Evolutionary conservation across 352 stramenopile genomes (phyloP).

Genomic region (Phytophthora fragariaefolia): DNA sequence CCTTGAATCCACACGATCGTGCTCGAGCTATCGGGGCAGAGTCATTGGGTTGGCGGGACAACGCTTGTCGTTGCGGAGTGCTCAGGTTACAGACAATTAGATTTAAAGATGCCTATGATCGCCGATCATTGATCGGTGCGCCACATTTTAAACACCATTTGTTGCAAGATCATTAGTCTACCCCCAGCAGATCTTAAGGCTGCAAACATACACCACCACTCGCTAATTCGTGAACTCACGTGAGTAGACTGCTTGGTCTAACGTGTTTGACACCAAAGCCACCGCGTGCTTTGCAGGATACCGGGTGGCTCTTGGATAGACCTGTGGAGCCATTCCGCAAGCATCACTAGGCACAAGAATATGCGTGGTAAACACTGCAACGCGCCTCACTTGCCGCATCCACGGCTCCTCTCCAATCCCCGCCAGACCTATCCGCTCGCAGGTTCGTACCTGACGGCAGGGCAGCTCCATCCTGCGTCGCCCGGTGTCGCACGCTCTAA

Average conservation of each 20-base stretch:
- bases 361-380: constrained; percentile 2
- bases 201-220: not conserved
- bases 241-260: not conserved
- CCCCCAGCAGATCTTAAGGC: too few relatives aligned
- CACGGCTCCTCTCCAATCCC: constrained; percentile 1
- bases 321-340: not conserved
- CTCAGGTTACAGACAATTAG: too few relatives aligned
- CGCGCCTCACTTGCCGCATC: not conserved
- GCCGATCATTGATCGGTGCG: too few relatives aligned
- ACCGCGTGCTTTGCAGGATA: constrained; percentile 2
- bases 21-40: constrained; percentile 7
- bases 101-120: too few relatives aligned
- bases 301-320: constrained; percentile 5
- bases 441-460: not conserved
- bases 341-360: not conserved
- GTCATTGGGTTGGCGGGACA: not conserved
- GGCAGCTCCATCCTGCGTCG: not conserved
- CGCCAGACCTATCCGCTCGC: constrained; percentile 2
- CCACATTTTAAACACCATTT: too few relatives aligned
- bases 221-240: not conserved
- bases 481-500: not conserved
- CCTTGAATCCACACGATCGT: not conserved
- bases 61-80: too few relatives aligned
- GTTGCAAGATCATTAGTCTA: too few relatives aligned
- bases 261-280: not conserved